Evolutionary conservation across 257 asterid genomes (phyloP).

Genomic region (Lantana camara): DNA sequence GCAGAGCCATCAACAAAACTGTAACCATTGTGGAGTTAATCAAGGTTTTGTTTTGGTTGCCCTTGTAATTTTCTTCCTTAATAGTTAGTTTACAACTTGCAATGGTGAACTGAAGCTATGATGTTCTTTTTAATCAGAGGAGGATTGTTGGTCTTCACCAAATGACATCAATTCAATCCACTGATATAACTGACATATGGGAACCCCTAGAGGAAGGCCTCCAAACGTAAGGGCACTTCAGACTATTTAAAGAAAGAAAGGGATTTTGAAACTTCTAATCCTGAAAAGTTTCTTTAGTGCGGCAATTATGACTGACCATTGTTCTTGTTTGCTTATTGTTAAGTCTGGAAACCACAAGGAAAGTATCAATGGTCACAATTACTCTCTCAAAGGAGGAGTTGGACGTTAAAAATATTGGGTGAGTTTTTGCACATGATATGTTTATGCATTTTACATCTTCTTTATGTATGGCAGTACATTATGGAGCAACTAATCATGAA

Average conservation of each 20-base stretch:
- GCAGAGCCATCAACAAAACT: constrained; percentile 76
- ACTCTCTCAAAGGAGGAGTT: constrained; percentile 77
- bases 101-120: constrained; percentile 26
- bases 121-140: constrained; percentile 51
- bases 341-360: constrained; percentile 90
- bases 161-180: constrained; percentile 77
- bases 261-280: neutral
- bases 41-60: constrained; percentile 43
- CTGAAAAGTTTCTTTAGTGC: neutral
- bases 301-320: constrained; percentile 12
- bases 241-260: constrained; percentile 1
- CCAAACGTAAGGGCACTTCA: constrained; percentile 65
- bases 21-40: constrained; percentile 71
- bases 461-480: neutral
- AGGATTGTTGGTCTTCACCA: constrained; percentile 98
- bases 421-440: constrained; percentile 31
- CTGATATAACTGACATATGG: constrained; percentile 93
- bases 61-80: neutral
- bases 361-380: constrained; percentile 87
- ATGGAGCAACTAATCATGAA: neutral
- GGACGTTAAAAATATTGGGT: constrained; percentile 75
- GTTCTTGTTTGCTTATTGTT: constrained; percentile 26
- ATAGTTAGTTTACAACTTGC: neutral
- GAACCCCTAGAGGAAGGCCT: constrained; percentile 99
- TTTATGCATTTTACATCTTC: neutral